Evolutionary conservation across 1,284 basidiomycete species (phyloP), one percentile per base, ranked within the genome.

Genomic region (Irpex sp.): DNA sequence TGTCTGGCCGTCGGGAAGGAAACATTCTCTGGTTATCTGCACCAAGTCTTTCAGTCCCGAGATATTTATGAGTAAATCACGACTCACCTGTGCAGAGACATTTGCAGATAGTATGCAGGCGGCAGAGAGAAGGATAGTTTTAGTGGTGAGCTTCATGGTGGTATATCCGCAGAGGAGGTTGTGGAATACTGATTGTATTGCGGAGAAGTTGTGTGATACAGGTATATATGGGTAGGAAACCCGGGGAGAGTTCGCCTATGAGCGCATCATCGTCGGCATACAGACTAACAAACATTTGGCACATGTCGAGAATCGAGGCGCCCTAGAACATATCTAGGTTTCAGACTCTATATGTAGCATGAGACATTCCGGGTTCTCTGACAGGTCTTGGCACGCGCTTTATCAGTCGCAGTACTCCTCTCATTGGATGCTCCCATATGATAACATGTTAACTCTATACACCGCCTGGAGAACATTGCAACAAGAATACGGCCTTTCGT

Each of bases 1-100:
- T 8, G 58, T 59, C 19, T 48, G 15, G 38, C 58, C 48, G 59
- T 60, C 48, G n/a, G 59, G 59, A 4, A 60, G 48, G 49, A 52
- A 19, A 26, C 49, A 52, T 17, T 52, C 49, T 19, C 17, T 52
- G 17, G 49, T 52, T 9, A 52, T 19, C 40, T 44, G 40, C 2
- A 44, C 15, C 15, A 15, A 15, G 40, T 44, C 5, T 44, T 9
- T 44, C 40, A 9, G 40, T 4, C 40, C 4, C 40, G 8, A 5
- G 40, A 44, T 4, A 26, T 26, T 26, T 26, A 26, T 26, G 26
- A 44, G 40, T 15, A 44, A 44, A 44, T 44, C 11, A 9, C 40
- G 15, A 44, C 40, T 15, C 15, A 44, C 40, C 40, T 44, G 40
- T 11, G 40, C 40, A 44, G 40, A 44, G 15, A 15, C 40, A 9